Evolutionary conservation across 1,139 yeast species (phyloP).

Genomic region (Candida labiduridarum): DNA sequence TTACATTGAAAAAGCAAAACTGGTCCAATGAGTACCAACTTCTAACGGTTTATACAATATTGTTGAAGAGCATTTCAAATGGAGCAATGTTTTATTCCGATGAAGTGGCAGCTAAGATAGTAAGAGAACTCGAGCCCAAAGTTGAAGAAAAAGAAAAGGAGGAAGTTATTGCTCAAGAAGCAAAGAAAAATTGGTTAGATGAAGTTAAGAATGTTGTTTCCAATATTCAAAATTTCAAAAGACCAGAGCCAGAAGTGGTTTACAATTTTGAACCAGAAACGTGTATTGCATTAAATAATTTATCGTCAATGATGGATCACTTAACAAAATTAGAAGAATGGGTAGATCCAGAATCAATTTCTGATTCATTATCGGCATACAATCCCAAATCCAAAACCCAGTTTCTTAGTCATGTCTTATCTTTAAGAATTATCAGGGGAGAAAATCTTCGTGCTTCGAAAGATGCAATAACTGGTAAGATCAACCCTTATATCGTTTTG

Average conservation of each 20-base stretch:
- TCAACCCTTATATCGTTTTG: conserved; percentile 71
- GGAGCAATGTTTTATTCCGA: conserved; percentile 58
- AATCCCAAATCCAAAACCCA: conserved; percentile 35
- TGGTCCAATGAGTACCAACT: conserved; percentile 68
- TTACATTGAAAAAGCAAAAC: conserved; percentile 43
- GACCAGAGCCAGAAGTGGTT: conserved; percentile 51
- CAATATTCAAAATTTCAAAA: conserved; percentile 36
- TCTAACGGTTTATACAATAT: conserved; percentile 58
- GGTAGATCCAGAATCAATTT: conserved; percentile 63
- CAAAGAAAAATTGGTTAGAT: conserved; percentile 40
- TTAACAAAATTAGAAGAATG: conserved; percentile 62
- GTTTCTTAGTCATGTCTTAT: conserved; percentile 57
- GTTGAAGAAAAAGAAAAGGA: conserved; percentile 27
- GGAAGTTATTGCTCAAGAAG: conserved; percentile 14
- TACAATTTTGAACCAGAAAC: conserved; percentile 64
- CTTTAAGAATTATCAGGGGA: conserved; percentile 68
- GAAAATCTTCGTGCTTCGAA: conserved; percentile 54
- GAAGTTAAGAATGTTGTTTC: conserved; percentile 52
- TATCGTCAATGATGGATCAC: conserved; percentile 62
- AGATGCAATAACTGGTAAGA: conserved; percentile 41
- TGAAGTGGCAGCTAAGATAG: conserved; percentile 46
- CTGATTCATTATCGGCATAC: conserved; percentile 42
- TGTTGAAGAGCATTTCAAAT: conserved; percentile 64
- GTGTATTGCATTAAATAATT: conserved; percentile 75
- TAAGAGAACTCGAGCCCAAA: conserved; percentile 46